Conservation (phyloP, 2,329 filamentous ascomycete genomes). For the Erysiphe pulchra region DNA sequence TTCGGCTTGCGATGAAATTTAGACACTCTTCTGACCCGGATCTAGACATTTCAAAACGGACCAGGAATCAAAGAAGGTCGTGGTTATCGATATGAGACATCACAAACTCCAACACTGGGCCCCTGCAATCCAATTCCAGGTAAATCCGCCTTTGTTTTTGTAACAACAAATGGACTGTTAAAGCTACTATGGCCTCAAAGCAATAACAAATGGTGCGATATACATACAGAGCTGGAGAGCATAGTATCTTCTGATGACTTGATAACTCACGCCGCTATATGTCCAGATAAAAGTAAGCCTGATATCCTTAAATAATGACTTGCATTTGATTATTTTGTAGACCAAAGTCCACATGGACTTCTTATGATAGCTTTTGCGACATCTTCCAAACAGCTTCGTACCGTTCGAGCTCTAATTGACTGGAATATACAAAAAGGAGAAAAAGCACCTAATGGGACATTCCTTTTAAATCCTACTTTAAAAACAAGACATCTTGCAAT, state of each 20-base stretch:
- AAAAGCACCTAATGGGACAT: constrained; percentile 22
- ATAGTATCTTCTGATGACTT: constrained; percentile 45
- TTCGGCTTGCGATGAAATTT: neutral
- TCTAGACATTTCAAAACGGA: constrained; percentile 23
- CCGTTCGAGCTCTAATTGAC: constrained; percentile 47
- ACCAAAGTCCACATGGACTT: constrained; percentile 13
- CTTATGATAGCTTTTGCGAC: constrained; percentile 43
- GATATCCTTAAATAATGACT: neutral
- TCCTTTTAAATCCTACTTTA: constrained; percentile 25
- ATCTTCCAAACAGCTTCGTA: constrained; percentile 41
- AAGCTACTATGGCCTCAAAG: constrained; percentile 56
- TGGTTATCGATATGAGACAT: constrained; percentile 41
- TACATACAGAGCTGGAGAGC: constrained; percentile 47
- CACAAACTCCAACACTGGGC: constrained; percentile 36
- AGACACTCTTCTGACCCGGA: neutral
- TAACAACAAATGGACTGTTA: constrained; percentile 49
- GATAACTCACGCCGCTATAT: constrained; percentile 56
- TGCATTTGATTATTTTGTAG: constrained; percentile 2
- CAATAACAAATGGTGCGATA: constrained; percentile 45
- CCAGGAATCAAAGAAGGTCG: constrained; percentile 36
- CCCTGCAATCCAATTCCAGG: constrained; percentile 46
- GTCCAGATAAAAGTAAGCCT: constrained; percentile 42
- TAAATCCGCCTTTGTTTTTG: constrained; percentile 50
- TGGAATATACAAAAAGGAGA: constrained; percentile 42
- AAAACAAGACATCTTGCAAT: constrained; percentile 29